A percentile compares a stretch with the other conserved stretches of the same genome.
phyloP scores from a whole-genome alignment of 352 stramenopile genomes.

The Phytophthora litchii region DNA sequence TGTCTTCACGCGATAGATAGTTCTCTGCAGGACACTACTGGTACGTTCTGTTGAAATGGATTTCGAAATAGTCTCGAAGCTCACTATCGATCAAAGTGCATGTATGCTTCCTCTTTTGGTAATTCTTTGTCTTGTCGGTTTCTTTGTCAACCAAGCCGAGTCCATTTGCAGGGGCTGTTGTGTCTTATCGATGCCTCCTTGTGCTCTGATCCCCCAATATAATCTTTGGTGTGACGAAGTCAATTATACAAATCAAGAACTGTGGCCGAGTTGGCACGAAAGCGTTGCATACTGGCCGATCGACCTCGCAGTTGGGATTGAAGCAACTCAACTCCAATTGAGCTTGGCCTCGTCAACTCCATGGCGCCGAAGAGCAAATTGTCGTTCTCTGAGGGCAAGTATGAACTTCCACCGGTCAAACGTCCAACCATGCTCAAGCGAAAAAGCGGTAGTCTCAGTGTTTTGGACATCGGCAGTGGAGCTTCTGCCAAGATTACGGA shows the following conservation, averaged over 20 bases:
- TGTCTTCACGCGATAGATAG: slow-evolving; percentile 59
- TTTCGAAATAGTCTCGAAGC: slow-evolving; percentile 19
- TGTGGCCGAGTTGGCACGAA: slow-evolving; percentile 22
- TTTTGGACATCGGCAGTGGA: slow-evolving; percentile 38
- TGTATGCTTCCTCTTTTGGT: slow-evolving; percentile 25
- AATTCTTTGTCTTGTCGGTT: neutral
- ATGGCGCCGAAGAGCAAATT: slow-evolving; percentile 26
- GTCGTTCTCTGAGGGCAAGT: slow-evolving; percentile 5
- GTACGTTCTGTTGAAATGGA: slow-evolving; percentile 8
- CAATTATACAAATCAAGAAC: neutral
- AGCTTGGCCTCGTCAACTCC: neutral
- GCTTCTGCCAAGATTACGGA: slow-evolving; percentile 4
- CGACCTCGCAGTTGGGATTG: slow-evolving; percentile 5
- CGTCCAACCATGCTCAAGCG: slow-evolving; percentile 38
- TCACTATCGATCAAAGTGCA: slow-evolving; percentile 15
- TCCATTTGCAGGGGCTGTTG: neutral
- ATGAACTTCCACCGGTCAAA: slow-evolving; percentile 25
- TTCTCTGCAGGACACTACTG: neutral
- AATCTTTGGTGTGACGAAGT: slow-evolving; percentile 11
- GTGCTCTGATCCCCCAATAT: slow-evolving; percentile 33
- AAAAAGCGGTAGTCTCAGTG: slow-evolving; percentile 64
- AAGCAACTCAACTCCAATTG: slow-evolving; percentile 7
- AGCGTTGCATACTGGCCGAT: slow-evolving; percentile 6
- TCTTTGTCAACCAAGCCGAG: slow-evolving; percentile 1
- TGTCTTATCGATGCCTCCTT: slow-evolving; percentile 24